Percentiles rank a stretch among this genome's conserved stretches.
Evolutionary conservation across 768 basidiomycete species (phyloP).

Genomic region (Neoboletus subvelutipes): DNA sequence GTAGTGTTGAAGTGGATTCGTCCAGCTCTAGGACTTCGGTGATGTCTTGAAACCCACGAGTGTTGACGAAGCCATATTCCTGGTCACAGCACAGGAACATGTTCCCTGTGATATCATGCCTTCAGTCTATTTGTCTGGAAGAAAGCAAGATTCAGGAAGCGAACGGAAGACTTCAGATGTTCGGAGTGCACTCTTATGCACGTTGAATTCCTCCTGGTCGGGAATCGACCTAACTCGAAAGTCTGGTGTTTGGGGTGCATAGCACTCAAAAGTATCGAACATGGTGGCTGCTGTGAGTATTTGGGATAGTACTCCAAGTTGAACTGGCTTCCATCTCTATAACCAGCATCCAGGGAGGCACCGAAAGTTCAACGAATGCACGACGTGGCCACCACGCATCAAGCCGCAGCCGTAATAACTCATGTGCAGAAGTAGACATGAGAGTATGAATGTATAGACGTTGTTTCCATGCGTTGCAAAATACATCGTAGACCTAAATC

Average conservation of each 20-base stretch:
- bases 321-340: constrained; percentile 11
- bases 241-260: constrained; percentile 47
- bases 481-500: constrained; percentile 41
- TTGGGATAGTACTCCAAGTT: no score
- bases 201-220: constrained; percentile 50
- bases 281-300: constrained; percentile 3
- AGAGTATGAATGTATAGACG: constrained; percentile 16
- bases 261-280: constrained; percentile 30
- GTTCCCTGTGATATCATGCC: constrained; percentile 42
- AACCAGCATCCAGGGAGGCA: not conserved
- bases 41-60: constrained; percentile 21
- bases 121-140: constrained; percentile 8
- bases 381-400: constrained; percentile 21
- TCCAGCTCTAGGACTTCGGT: constrained; percentile 49
- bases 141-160: constrained; percentile 24
- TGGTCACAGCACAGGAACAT: constrained; percentile 66
- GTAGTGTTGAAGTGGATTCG: constrained; percentile 49
- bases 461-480: constrained; percentile 38
- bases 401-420: constrained; percentile 13
- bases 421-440: not conserved
- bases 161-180: constrained; percentile 65
- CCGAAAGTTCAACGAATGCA: constrained; percentile 7
- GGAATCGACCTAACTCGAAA: constrained; percentile 55
- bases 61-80: constrained; percentile 9
- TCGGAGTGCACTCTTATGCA: constrained; percentile 47